A percentile compares a stretch with the other conserved stretches of the same genome.
These are phyloP conservation scores for Cutaneotrichosporon curvatum DNA, from an alignment of 1,284 basidiomycete species.

Conservation along the genomic window DNA sequence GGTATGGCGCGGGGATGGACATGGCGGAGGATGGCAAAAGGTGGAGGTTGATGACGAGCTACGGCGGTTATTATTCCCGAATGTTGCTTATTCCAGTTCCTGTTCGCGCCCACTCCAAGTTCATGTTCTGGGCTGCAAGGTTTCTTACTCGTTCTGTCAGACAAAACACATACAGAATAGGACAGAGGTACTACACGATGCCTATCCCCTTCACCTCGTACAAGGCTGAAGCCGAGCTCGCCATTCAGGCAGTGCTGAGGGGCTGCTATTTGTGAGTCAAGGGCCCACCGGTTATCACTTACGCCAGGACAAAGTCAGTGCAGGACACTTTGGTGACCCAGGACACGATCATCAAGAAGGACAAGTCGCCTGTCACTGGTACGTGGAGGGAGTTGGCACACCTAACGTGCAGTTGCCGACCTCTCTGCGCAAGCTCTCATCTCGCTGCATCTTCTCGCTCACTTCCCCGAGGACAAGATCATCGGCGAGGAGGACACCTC, in stretches of 20 bases:
- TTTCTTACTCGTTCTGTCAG: too few species aligned
- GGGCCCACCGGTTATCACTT: not conserved
- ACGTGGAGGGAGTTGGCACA: constrained; percentile 12
- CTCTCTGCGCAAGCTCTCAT: constrained; percentile 85
- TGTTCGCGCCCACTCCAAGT: not conserved
- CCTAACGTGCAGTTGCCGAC: constrained; percentile 76
- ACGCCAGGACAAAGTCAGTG: constrained; percentile 65
- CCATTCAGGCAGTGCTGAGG: constrained; percentile 79
- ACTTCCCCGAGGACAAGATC: constrained; percentile 80
- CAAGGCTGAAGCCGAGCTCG: constrained; percentile 52
- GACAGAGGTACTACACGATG: constrained; percentile 7
- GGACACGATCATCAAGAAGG: constrained; percentile 83
- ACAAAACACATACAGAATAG: too few species aligned
- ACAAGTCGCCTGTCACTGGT: constrained; percentile 96
- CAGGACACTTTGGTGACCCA: constrained; percentile 80
- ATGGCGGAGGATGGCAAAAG: constrained; percentile 4
- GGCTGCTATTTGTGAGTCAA: constrained; percentile 58
- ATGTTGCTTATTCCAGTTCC: not conserved
- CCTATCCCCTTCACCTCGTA: constrained; percentile 36
- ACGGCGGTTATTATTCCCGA: constrained; percentile 9
- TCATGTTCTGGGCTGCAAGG: too few species aligned
- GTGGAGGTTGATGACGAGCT: constrained; percentile 9
- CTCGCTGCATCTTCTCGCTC: constrained; percentile 62
- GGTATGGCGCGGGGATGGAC: constrained; percentile 23
- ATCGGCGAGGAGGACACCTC: constrained; percentile 93